Conservation (phyloP, 2,329 filamentous ascomycete genomes). For the Emergomyces orientalis region DNA sequence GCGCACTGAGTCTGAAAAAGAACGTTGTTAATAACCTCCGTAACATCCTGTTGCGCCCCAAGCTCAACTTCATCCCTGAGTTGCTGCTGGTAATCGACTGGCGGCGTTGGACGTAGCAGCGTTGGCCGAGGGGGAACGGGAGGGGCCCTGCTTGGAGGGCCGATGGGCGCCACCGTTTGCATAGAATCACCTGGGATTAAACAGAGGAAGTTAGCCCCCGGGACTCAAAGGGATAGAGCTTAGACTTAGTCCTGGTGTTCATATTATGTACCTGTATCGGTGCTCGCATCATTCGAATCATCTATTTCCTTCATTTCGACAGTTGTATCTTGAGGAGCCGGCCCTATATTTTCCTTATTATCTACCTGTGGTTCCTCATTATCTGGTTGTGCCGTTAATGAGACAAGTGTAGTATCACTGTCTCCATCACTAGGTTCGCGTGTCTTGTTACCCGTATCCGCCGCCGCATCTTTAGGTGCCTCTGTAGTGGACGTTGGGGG, state of each 20-base stretch:
- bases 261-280: slow-evolving; percentile 4
- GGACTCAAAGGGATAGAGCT: slow-evolving; percentile 9
- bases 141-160: slow-evolving; percentile 43
- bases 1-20: slow-evolving; percentile 85
- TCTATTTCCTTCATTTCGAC: slow-evolving; percentile 20
- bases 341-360: slow-evolving; percentile 34
- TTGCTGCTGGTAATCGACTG: slow-evolving; percentile 27
- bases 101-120: slow-evolving; percentile 32
- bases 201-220: neutral
- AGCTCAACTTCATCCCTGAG: slow-evolving; percentile 46
- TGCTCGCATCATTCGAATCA: slow-evolving; percentile 13
- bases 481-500: slow-evolving; percentile 27
- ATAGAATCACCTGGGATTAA: neutral
- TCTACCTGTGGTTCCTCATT: slow-evolving; percentile 19
- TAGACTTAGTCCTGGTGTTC: neutral
- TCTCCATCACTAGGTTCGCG: slow-evolving; percentile 20
- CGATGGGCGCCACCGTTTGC: slow-evolving; percentile 18
- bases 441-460: slow-evolving; percentile 2
- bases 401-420: slow-evolving; percentile 32
- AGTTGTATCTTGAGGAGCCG: slow-evolving; percentile 19
- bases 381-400: slow-evolving; percentile 15
- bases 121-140: slow-evolving; percentile 49
- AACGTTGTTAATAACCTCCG: slow-evolving; percentile 89
- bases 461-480: slow-evolving; percentile 20
- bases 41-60: slow-evolving; percentile 82